phyloP scores from a whole-genome alignment of 495 filamentous ascomycete species.

The Penicillium odoratum region DNA sequence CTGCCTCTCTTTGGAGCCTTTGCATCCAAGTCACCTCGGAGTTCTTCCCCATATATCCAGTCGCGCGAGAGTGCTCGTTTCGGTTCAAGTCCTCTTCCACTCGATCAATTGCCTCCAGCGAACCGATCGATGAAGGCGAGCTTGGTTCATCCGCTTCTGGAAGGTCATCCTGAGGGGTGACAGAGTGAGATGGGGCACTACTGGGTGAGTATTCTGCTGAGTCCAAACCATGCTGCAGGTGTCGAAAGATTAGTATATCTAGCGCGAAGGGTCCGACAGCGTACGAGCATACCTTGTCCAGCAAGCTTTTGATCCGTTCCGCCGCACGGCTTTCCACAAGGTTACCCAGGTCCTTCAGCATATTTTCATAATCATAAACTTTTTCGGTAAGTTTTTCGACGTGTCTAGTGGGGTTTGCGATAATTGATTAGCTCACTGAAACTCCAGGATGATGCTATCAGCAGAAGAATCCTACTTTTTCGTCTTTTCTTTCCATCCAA shows the following conservation, averaged over 20 bases:
- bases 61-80: constrained; percentile 48
- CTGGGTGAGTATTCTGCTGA: constrained; percentile 28
- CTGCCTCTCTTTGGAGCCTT: constrained; percentile 39
- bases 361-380: constrained; percentile 49
- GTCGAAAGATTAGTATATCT: no score
- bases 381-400: constrained; percentile 46
- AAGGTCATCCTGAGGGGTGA: constrained; percentile 36
- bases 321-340: constrained; percentile 34
- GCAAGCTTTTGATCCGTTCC: constrained; percentile 38
- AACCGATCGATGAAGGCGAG: constrained; percentile 57
- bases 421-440: constrained; percentile 8
- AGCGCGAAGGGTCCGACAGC: not conserved
- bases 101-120: constrained; percentile 58
- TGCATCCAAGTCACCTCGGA: constrained; percentile 67
- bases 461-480: constrained; percentile 47
- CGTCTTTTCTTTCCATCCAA: constrained; percentile 58
- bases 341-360: constrained; percentile 41
- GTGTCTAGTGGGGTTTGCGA: constrained; percentile 25
- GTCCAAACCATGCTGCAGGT: constrained; percentile 21
- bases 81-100: constrained; percentile 63
- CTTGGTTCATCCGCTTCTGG: constrained; percentile 17
- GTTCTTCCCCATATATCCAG: constrained; percentile 65
- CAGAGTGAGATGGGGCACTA: constrained; percentile 34
- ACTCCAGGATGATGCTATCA: not conserved
- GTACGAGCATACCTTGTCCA: constrained; percentile 40